A percentile compares a stretch with the other conserved stretches of the same genome.
These are phyloP conservation scores for Fomes fomentarius DNA, from an alignment of 1,284 basidiomycete species.

Conservation along the genomic window DNA sequence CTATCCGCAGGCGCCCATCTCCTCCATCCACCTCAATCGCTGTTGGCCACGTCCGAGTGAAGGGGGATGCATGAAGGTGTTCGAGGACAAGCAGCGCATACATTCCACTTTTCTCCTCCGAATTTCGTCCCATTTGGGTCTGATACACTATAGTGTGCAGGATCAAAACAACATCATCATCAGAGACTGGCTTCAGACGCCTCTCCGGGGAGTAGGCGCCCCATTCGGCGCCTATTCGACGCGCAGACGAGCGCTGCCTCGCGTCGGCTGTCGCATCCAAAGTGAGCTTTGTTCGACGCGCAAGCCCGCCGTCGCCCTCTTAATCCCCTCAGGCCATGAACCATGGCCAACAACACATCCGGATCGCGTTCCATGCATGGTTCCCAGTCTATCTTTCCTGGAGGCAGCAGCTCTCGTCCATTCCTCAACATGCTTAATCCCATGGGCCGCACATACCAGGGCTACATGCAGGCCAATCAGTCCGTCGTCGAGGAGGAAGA, in stretches of 20 bases:
- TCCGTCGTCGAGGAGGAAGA: constrained; percentile 60
- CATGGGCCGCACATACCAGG: constrained; percentile 68
- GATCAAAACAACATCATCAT: no score
- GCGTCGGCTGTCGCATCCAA: constrained; percentile 13
- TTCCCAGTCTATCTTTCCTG: constrained; percentile 50
- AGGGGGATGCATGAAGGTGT: no score
- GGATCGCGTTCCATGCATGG: constrained; percentile 34
- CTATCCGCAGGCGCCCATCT: constrained; percentile 25
- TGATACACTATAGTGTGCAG: background rate
- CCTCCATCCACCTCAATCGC: background rate
- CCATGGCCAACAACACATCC: constrained; percentile 21
- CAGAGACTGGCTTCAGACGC: no score
- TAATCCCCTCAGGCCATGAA: constrained; percentile 3
- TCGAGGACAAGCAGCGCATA: no score
- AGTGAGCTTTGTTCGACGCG: constrained; percentile 20
- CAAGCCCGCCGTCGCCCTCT: constrained; percentile 6
- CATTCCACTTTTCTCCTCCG: background rate
- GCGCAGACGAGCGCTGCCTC: background rate
- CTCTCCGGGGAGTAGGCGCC: no score
- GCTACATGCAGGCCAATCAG: constrained; percentile 71
- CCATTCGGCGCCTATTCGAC: no score
- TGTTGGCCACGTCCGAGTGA: background rate
- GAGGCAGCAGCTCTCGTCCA: constrained; percentile 59
- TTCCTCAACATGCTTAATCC: constrained; percentile 86
- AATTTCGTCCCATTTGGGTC: background rate